Percentiles rank a stretch among this genome's conserved stretches.
These are phyloP conservation scores for Tetraselmis chui DNA, from an alignment of 139 green algal genomes.

Conservation along the genomic window DNA sequence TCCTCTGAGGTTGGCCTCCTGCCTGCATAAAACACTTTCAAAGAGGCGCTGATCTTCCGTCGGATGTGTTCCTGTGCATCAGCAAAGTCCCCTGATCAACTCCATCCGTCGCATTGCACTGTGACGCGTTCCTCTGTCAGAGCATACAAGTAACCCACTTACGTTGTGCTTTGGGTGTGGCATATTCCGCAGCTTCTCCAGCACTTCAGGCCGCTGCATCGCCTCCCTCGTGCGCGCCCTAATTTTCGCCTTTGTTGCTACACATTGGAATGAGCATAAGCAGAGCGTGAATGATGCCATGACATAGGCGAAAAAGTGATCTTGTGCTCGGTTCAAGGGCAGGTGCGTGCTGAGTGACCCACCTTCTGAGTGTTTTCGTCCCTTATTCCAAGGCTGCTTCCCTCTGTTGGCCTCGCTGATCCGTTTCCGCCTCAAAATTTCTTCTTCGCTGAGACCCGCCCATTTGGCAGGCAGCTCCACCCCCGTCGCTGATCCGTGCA, in stretches of 20 bases:
- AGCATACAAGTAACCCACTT: no score
- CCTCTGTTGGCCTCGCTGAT: constrained; percentile 54
- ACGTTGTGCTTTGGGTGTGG: background rate
- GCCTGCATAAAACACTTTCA: background rate
- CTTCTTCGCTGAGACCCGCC: constrained; percentile 1
- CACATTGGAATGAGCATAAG: background rate
- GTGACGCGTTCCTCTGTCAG: no score
- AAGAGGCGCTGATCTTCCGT: background rate
- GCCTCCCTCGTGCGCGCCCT: constrained; percentile 17
- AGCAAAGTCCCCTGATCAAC: no score
- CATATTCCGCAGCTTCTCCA: constrained; percentile 8
- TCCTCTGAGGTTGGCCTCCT: background rate
- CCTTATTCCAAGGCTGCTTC: constrained; percentile 55
- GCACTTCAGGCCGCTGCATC: constrained; percentile 21
- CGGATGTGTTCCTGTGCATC: background rate
- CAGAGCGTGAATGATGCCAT: no score
- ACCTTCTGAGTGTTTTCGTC: constrained; percentile 41
- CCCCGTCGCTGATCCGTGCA: no score
- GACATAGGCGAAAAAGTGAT: no score
- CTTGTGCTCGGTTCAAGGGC: no score
- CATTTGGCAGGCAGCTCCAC: no score
- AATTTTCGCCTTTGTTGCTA: constrained; percentile 31
- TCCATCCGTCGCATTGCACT: no score
- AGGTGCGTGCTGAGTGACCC: no score
- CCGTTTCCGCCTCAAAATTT: constrained; percentile 29